phyloP scores from a whole-genome alignment of 2,329 filamentous ascomycete genomes.

The Fusarium nanum region DNA sequence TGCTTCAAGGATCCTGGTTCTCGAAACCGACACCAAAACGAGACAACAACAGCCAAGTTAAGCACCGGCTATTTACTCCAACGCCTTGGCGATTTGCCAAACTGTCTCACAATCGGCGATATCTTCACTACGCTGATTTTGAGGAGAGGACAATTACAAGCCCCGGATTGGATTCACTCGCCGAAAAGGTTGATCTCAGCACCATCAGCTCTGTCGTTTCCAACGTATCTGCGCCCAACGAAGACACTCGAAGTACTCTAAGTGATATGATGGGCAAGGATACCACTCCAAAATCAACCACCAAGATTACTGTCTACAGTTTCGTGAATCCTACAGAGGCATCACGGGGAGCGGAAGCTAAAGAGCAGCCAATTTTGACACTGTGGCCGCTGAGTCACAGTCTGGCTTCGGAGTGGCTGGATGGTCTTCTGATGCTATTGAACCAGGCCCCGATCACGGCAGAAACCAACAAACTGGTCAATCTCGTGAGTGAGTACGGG shows the following conservation, averaged over 20 bases:
- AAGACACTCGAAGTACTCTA: constrained; percentile 59
- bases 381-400: constrained; percentile 84
- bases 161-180: constrained; percentile 78
- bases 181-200: constrained; percentile 86
- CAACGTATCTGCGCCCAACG: constrained; percentile 79
- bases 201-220: constrained; percentile 93
- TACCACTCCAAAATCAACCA: constrained; percentile 64
- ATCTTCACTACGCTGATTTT: constrained; percentile 91
- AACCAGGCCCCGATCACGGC: constrained; percentile 97
- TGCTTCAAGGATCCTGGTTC: constrained; percentile 94
- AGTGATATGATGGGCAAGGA: constrained; percentile 57
- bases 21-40: constrained; percentile 59
- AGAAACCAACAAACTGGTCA: constrained; percentile 90
- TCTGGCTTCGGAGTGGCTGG: constrained; percentile 94
- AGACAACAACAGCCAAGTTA: constrained; percentile 51
- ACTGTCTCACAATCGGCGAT: constrained; percentile 90
- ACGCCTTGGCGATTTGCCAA: constrained; percentile 84
- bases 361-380: constrained; percentile 82
- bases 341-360: constrained; percentile 50
- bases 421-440: constrained; percentile 92
- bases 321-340: constrained; percentile 62
- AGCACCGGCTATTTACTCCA: constrained; percentile 58
- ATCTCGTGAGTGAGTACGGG: constrained; percentile 88
- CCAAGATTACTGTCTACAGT: constrained; percentile 93
- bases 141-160: constrained; percentile 70